Conservation (phyloP, 345 rosid species). For the Psidium guajava region DNA sequence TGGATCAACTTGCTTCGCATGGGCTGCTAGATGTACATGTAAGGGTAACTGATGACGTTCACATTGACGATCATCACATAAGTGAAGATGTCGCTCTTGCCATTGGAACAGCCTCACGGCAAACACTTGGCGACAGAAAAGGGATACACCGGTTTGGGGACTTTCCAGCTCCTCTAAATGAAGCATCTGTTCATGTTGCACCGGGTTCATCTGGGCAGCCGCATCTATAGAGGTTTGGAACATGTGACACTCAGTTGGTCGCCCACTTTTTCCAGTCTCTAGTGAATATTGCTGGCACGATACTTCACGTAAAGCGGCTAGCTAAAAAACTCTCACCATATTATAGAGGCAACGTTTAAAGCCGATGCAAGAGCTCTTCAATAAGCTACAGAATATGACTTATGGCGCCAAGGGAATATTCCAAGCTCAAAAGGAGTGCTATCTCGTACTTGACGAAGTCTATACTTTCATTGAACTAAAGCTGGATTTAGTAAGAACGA, state of each 20-base stretch:
- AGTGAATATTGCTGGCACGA: conserved; percentile 91
- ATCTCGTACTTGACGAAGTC: no score
- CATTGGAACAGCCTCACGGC: conserved; percentile 78
- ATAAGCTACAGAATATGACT: conserved; percentile 74
- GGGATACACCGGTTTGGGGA: conserved; percentile 94
- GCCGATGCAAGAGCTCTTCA: conserved; percentile 95
- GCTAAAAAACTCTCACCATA: conserved; percentile 84
- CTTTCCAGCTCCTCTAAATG: conserved; percentile 92
- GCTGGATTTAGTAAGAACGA: no score
- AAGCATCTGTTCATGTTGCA: conserved; percentile 75
- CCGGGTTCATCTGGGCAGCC: conserved; percentile 89
- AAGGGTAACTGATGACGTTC: conserved; percentile 80
- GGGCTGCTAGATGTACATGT: conserved; percentile 85
- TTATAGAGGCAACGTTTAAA: conserved; percentile 92
- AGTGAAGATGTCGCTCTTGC: conserved; percentile 94
- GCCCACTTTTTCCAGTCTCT: conserved; percentile 92
- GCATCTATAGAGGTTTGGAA: conserved; percentile 67
- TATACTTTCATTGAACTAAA: no score
- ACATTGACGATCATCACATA: conserved; percentile 89
- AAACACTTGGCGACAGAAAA: conserved; percentile 86
- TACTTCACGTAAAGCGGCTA: conserved; percentile 91
- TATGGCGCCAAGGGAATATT: conserved; percentile 65
- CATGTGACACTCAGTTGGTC: conserved; percentile 90
- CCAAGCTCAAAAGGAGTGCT: no score
- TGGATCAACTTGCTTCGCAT: conserved; percentile 95